These are phyloP conservation scores for Cyathus striatus DNA, from an alignment of 768 basidiomycete genomes.

Conservation along the genomic window DNA sequence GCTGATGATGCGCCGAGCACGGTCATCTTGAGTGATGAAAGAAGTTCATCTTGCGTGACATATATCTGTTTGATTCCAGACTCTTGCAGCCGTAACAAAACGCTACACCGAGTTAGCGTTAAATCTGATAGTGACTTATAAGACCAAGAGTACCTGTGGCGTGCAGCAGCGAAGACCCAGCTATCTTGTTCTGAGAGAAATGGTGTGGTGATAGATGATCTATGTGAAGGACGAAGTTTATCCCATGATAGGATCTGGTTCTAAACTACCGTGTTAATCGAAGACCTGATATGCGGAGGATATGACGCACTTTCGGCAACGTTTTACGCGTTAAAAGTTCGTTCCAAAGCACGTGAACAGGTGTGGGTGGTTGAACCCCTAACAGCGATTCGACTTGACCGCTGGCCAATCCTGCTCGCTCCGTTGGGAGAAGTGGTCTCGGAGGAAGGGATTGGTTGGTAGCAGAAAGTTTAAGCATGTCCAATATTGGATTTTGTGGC, in stretches of 20 bases:
- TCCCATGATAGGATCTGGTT: constrained; percentile 63
- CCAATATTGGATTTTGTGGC: constrained; percentile 77
- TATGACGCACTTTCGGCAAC: constrained; percentile 1
- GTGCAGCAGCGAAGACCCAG: constrained; percentile 47
- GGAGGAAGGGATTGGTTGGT: constrained; percentile 11
- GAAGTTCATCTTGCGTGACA: constrained; percentile 41
- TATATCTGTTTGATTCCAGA: constrained; percentile 32
- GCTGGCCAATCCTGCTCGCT: constrained; percentile 19
- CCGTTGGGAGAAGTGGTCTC: constrained; percentile 17
- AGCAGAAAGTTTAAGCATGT: constrained; percentile 35
- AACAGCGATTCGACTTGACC: too few relatives aligned
- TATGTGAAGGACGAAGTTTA: constrained; percentile 32
- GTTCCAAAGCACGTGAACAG: constrained; percentile 13
- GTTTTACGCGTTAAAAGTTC: constrained; percentile 5
- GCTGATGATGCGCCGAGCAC: constrained; percentile 66
- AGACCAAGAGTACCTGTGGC: constrained; percentile 41
- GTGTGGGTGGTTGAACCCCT: too few relatives aligned
- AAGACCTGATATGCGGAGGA: too few relatives aligned
- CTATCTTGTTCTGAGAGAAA: constrained; percentile 69
- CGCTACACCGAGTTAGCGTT: constrained; percentile 26
- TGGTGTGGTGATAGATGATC: constrained; percentile 32
- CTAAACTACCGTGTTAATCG: too few relatives aligned
- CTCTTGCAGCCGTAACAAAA: constrained; percentile 40
- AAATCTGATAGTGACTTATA: neutral
- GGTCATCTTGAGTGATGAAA: constrained; percentile 48